Percentiles rank a stretch among this genome's conserved stretches.
Evolutionary conservation across 202 grass and related monocot species (phyloP).

Genomic region (Zizania palustris): DNA sequence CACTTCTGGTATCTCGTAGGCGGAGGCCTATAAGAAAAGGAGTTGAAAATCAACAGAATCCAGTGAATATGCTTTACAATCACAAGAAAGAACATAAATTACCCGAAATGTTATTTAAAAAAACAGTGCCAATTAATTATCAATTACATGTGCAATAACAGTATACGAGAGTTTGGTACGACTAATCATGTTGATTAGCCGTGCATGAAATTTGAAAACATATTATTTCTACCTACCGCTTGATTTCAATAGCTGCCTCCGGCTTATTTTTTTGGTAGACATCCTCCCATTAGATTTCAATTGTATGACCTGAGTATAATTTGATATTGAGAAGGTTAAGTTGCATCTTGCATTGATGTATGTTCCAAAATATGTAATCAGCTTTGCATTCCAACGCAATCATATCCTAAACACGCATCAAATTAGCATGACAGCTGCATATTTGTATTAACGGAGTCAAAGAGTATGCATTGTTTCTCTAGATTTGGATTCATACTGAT

Average conservation of each 20-base stretch:
- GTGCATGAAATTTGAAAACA: conserved; percentile 12
- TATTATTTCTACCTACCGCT: conserved; percentile 61
- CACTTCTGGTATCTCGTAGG: conserved; percentile 89
- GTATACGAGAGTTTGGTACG: not conserved
- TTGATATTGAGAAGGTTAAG: conserved; percentile 24
- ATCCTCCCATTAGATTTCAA: conserved; percentile 76
- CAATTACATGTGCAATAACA: not conserved
- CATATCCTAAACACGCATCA: not conserved
- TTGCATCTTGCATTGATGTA: not conserved
- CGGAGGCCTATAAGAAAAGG: conserved; percentile 69
- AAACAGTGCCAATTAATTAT: not conserved
- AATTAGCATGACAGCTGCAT: not conserved
- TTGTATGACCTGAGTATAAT: conserved; percentile 74
- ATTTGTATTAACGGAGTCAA: conserved; percentile 12
- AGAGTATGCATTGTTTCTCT: not conserved
- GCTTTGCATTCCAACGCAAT: conserved; percentile 12
- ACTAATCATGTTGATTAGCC: not conserved
- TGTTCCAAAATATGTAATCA: conserved; percentile 13
- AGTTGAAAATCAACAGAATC: conserved; percentile 39
- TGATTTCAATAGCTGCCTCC: conserved; percentile 91
- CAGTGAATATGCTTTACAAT: not conserved
- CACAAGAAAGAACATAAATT: not conserved
- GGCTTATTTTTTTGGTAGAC: conserved; percentile 85
- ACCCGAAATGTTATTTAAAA: not conserved
- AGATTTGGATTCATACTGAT: not conserved